Conservation (phyloP, 305 asterid species). For the Fraxinus xanthoxyloides region DNA sequence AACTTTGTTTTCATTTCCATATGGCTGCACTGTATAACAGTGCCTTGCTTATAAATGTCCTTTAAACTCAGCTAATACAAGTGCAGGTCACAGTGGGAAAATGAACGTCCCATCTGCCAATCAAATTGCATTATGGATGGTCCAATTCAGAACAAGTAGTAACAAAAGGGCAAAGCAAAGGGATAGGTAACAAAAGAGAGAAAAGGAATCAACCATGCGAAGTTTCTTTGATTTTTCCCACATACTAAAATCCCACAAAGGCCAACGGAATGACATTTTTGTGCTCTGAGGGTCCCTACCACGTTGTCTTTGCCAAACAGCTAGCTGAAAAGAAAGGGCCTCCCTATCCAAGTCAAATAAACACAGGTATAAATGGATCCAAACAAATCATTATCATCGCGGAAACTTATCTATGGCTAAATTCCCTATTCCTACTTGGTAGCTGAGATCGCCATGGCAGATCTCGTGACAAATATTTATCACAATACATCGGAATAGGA, state of each 20-base stretch:
- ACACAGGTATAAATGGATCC: constrained; percentile 19
- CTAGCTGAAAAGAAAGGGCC: constrained; percentile 40
- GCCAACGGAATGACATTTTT: constrained; percentile 35
- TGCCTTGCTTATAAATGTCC: not conserved
- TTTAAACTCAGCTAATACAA: not conserved
- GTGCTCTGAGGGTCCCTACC: constrained; percentile 51
- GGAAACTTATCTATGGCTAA: not conserved
- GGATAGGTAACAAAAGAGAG: constrained; percentile 18
- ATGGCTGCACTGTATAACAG: too few species aligned
- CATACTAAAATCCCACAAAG: constrained; percentile 22
- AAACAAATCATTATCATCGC: constrained; percentile 23
- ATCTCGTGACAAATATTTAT: not conserved
- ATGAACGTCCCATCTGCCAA: constrained; percentile 43
- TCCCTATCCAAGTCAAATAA: too few species aligned
- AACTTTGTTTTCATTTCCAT: too few species aligned
- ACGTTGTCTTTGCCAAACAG: constrained; percentile 51
- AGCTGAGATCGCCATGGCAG: not conserved
- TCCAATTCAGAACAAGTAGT: constrained; percentile 32
- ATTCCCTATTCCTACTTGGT: too few species aligned
- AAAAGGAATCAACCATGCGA: constrained; percentile 36
- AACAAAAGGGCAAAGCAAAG: constrained; percentile 20
- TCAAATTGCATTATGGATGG: constrained; percentile 22
- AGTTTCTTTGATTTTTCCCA: constrained; percentile 19
- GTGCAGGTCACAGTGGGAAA: constrained; percentile 26
- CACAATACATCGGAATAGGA: not conserved